Base-by-base conservation (phyloP, 2,329 filamentous ascomycete genomes). In the Lachnellula occidentalis region DNA sequence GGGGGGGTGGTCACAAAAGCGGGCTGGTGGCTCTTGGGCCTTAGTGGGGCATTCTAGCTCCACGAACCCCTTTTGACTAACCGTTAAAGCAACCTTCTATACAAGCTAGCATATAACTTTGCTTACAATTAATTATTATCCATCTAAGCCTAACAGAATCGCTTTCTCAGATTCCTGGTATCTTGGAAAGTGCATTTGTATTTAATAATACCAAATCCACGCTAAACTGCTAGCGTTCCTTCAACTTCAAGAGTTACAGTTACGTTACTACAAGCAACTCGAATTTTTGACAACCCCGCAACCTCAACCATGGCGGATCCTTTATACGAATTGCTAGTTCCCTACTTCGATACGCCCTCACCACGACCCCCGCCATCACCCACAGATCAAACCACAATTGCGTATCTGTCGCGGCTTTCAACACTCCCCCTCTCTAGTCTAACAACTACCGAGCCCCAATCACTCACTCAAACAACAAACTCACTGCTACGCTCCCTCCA, bases 401-500 rank as follows among this genome's bases (percentile, higher is more conserved):
- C 80, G 50, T 99, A 97, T 70, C 83, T 97, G 46, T 79, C 83
- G 56, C 83, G 86, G 57, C 78, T 97, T 45, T 85, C 88, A 5
- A 88, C 88, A 3, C 85, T 95, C 51, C 83, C 89, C 12, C 78
- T 95, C 49, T 78, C 84, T 22, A 82, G 87, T 36, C 79, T 97
- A 51, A 81, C 82, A 49, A 81, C 82, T 22, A 85, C 81, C 6
- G 94, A 99, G 71, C 86, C 87, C 0, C 85, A 90, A 58, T 84
- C 83, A 0, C 81, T 97, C n/a, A 77, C 87, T 0, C 90, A 96
- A 65, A 80, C 85, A 53, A 86, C 88, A 3, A 90, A 96, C 58
- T 88, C 89, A 0, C 81, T 88, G 41, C 80, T 92, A 14, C 82
- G 95, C 41, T 89, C 90, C 0, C 79, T 97, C 1, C 94, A 99